Conservation (phyloP, 495 filamentous ascomycete species). For the Podospora conica region DNA sequence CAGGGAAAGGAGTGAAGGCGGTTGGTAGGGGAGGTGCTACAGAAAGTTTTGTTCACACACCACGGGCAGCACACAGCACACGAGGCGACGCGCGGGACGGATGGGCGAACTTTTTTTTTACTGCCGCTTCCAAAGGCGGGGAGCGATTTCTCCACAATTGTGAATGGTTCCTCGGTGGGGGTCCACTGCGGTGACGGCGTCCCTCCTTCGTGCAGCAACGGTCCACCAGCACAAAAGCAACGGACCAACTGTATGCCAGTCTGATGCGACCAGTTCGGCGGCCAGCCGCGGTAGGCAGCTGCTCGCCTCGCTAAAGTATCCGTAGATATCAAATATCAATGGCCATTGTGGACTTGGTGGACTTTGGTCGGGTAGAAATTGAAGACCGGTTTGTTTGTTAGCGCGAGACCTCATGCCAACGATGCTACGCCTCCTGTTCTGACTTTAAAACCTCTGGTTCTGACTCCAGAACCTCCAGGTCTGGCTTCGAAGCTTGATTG, state of each 20-base stretch:
- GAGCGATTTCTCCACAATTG: neutral
- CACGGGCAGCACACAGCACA: neutral
- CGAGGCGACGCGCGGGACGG: neutral
- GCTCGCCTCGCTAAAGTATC: neutral
- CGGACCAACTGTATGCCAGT: neutral
- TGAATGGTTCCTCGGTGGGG: neutral
- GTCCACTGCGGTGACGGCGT: neutral
- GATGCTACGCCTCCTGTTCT: too few species aligned
- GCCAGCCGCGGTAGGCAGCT: neutral
- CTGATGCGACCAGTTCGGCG: conserved; percentile 17
- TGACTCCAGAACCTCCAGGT: too few species aligned
- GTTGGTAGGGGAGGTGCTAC: neutral
- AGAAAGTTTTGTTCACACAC: neutral
- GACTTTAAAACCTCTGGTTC: too few species aligned
- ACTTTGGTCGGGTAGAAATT: too few species aligned
- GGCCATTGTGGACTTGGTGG: neutral
- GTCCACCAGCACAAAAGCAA: neutral
- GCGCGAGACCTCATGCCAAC: too few species aligned
- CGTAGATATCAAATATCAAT: neutral
- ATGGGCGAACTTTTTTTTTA: conserved; percentile 15
- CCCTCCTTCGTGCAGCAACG: neutral
- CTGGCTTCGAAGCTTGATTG: too few species aligned
- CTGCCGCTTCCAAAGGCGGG: conserved; percentile 8
- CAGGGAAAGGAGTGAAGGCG: neutral
- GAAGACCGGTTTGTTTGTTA: too few species aligned